A percentile compares a stretch with the other conserved stretches of the same genome.
Evolutionary conservation across 768 basidiomycete species (phyloP).

Genomic region (Boletus eberwhitei): DNA sequence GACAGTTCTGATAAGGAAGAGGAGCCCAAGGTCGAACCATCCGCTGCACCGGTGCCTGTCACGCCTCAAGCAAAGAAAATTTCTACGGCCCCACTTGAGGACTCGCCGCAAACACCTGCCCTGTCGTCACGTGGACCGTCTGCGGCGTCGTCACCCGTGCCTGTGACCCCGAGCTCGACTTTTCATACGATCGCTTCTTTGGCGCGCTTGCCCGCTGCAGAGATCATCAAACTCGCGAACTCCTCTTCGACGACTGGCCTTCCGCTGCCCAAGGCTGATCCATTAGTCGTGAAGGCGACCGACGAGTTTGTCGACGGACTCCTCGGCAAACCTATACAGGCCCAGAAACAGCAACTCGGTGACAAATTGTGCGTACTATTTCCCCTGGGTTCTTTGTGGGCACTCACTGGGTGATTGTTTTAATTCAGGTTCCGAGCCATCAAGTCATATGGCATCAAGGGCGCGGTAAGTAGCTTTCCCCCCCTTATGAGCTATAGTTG

Average conservation of each 20-base stretch:
- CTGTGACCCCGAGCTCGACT: constrained; percentile 51
- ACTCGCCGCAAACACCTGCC: constrained; percentile 73
- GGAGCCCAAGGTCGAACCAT: constrained; percentile 28
- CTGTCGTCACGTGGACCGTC: constrained; percentile 73
- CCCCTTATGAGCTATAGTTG: neutral
- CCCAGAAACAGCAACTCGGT: constrained; percentile 77
- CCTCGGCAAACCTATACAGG: constrained; percentile 48
- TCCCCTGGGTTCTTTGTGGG: constrained; percentile 9
- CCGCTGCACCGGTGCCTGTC: constrained; percentile 37
- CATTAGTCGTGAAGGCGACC: constrained; percentile 62
- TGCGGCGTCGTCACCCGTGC: constrained; percentile 66
- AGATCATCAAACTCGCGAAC: constrained; percentile 67
- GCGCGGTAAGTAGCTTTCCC: constrained; percentile 50
- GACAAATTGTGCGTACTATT: constrained; percentile 61
- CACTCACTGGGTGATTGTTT: constrained; percentile 21
- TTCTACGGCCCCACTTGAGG: constrained; percentile 34
- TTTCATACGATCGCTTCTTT: constrained; percentile 66
- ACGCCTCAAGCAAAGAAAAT: constrained; percentile 68
- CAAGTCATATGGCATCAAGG: constrained; percentile 80
- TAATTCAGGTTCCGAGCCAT: constrained; percentile 48
- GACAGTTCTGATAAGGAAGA: constrained; percentile 66
- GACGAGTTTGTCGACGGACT: constrained; percentile 70
- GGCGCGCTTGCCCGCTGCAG: constrained; percentile 67
- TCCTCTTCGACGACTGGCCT: constrained; percentile 45
- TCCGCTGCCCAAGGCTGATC: constrained; percentile 68